Evolutionary conservation across 495 filamentous ascomycete species (phyloP).

Genomic region (Xylaria castorea): DNA sequence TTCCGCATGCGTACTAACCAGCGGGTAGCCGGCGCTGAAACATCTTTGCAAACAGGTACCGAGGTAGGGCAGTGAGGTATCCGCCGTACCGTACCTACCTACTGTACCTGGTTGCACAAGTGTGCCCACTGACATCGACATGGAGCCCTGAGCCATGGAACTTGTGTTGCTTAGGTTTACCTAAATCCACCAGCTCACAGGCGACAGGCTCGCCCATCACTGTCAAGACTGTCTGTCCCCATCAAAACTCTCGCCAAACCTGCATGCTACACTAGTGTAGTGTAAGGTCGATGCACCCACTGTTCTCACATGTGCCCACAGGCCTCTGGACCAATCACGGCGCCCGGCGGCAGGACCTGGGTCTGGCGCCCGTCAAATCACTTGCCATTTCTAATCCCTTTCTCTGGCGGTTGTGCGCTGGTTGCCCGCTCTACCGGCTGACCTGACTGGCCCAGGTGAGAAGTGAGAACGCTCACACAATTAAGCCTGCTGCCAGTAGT

Average conservation of each 20-base stretch:
- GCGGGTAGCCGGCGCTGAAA: background rate
- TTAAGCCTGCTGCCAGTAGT: background rate
- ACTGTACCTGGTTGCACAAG: background rate
- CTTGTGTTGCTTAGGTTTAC: background rate
- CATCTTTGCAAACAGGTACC: background rate
- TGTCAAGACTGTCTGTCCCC: background rate
- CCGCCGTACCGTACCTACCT: background rate
- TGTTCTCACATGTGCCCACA: conserved; percentile 10
- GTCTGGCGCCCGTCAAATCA: conserved; percentile 33
- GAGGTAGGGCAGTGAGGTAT: background rate
- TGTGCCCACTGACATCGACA: background rate
- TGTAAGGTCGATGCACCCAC: background rate
- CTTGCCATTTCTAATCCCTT: conserved; percentile 31
- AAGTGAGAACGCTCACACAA: background rate
- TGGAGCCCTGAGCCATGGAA: background rate
- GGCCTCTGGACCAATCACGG: background rate
- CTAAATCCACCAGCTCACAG: background rate
- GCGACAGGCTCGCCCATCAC: background rate
- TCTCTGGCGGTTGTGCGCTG: conserved; percentile 23
- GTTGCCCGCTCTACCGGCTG: conserved; percentile 21
- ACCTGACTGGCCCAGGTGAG: conserved; percentile 10
- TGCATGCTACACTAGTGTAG: no score
- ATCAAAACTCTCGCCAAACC: background rate
- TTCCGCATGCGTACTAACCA: conserved; percentile 5
- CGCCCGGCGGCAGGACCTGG: background rate